Base-by-base conservation (phyloP, 345 rosid species). In the Eucalyptus camaldulensis region DNA sequence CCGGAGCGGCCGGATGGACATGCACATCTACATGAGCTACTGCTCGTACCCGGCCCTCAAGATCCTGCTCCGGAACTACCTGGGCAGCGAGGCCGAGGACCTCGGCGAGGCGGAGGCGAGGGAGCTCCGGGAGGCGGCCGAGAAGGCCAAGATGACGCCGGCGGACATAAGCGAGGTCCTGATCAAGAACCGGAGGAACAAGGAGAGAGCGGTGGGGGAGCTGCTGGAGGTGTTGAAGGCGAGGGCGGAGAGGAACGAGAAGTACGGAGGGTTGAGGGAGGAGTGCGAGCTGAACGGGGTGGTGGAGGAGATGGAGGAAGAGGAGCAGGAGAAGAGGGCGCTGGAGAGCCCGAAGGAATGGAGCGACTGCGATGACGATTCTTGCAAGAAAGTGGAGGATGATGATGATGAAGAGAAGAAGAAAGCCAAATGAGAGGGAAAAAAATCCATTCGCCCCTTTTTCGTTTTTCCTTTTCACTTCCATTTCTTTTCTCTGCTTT, bases 1-100 rank as follows among this genome's bases (percentile, higher is more conserved):
- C 43, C 92, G 99, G 85, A 94, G 99, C 89, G 99, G 99, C 10
- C 92, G 99, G 56, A 97, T 97, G 99, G 99, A 97, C 92, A 96
- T 97, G 99, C 99, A 94, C 91, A 92, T 97, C 50, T 93, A 83
- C 94, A 97, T 97, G 99, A 96, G 93, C 88, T 93, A 93, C 86
- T 96, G 99, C 89, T 92, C 96, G 5, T 96, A 92, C 86, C 92
- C 96, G 5, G 94, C 98, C 24, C 88, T 96, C 94, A 93, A 93
- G 95, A 96, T 96, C 83, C 80, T 97, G 90, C 31, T 97, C 88
- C 93, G 89, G 90, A 97, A 97, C 49, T 96, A 97, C 89, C 81
- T 96, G 90, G 95, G 93, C 15, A 90, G 81, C 27, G 94, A 90
- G 45, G 96, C 90, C 49, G 89, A 87, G 3, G 95, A 92, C 40